Evolutionary conservation across 2,329 filamentous ascomycete genomes (phyloP), one percentile per base, ranked within the genome.

Genomic region (Arthrobotrys sphaeroides): DNA sequence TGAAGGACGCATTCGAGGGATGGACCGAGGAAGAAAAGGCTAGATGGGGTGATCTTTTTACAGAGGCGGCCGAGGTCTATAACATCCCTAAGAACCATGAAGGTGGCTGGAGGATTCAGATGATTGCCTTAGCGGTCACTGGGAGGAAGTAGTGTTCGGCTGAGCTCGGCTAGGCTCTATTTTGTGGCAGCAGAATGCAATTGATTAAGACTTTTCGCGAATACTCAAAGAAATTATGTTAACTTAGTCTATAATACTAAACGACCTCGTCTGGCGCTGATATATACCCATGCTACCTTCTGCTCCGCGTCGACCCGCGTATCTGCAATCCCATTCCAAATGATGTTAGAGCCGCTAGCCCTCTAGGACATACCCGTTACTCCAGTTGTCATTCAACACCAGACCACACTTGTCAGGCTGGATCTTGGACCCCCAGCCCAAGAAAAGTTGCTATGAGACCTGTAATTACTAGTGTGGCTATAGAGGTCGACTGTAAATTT

Each of bases 11-110:
- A 18, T 22, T 64, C 18, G 64, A 51, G 7, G 72, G 40, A 2
- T 75, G 72, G 72, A 69, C 36, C 26, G 72, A 75, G 6, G 57
- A 68, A 42, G 72, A 75, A 33, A 75, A 75, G 31, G 43, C 20
- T 5, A 36, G 40, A 10, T 69, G 24, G 26, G 18, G 28, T 4
- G 62, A 49, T 26, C 38, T 64, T 26, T 75, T 68, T 18, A 28
- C 45, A n/a, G 72, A 75, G 22, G 72, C 64, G 20, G 33, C 45
- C 1, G 55, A 69, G 12, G 47, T 47, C 7, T 51, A 33, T 43
- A 28, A 55, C 0, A 26, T 64, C 49, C 42, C 66, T 16, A 67
- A 68, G 40, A 53, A 20, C 4, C 2, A 24, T 0, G 62, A 62
- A 1, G 72, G 64, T n/a, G n/a, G 28, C n/a, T 75, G 64, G 72